Percentiles rank a stretch among this genome's conserved stretches.
These are phyloP conservation scores for Brettanomyces custersianus DNA, from an alignment of 805 yeast genomes.

Conservation along the genomic window DNA sequence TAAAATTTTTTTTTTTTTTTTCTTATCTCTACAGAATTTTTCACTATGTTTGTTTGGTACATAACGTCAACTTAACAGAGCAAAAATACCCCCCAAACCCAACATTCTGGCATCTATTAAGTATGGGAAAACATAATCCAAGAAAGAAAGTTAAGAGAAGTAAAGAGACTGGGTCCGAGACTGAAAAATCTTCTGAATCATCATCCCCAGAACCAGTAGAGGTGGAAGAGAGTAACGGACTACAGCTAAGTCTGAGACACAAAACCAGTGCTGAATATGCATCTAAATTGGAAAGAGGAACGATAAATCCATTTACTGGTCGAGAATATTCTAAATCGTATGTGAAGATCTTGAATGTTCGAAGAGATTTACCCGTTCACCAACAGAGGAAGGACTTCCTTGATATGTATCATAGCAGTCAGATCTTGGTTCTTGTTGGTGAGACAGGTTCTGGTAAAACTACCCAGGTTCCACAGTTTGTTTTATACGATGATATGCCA, in stretches of 20 bases:
- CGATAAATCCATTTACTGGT: constrained; percentile 76
- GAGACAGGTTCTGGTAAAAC: constrained; percentile 99
- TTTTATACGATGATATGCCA: constrained; percentile 85
- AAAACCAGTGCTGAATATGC: constrained; percentile 62
- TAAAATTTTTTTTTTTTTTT: too few species aligned
- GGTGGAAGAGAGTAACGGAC: constrained; percentile 55
- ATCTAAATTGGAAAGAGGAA: constrained; percentile 44
- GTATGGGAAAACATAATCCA: constrained; percentile 22
- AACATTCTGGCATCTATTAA: too few species aligned
- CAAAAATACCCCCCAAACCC: too few species aligned
- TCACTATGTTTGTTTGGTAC: too few species aligned
- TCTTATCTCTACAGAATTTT: too few species aligned
- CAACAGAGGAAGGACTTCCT: constrained; percentile 87
- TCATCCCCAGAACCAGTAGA: constrained; percentile 25
- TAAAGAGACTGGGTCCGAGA: background rate
- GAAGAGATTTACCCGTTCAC: constrained; percentile 90
- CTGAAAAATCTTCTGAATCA: constrained; percentile 33
- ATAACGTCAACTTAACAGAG: too few species aligned
- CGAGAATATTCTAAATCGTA: constrained; percentile 52
- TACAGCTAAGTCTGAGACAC: constrained; percentile 45
- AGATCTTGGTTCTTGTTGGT: constrained; percentile 97
- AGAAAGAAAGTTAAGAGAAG: constrained; percentile 37
- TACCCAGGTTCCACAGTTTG: constrained; percentile 96
- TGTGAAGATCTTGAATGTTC: constrained; percentile 62
- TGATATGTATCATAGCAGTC: constrained; percentile 73